Evolutionary conservation across 2,329 filamentous ascomycete genomes (phyloP).

Genomic region (Calonectria ilicicola): DNA sequence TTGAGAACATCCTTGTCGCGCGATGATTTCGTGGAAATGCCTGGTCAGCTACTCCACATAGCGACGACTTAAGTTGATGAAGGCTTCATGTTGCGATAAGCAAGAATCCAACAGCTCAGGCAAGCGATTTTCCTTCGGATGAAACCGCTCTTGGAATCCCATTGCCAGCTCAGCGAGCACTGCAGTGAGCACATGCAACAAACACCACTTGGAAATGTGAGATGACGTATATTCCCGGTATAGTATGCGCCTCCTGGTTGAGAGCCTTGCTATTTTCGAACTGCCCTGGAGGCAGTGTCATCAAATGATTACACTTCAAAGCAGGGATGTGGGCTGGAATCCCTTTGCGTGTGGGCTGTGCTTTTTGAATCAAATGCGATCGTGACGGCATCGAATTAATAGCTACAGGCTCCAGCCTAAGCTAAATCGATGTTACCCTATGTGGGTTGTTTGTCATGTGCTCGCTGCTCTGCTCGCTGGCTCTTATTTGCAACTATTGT

Average conservation of each 20-base stretch:
- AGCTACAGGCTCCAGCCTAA: conserved; percentile 8
- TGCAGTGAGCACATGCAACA: conserved; percentile 61
- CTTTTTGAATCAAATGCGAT: conserved; percentile 20
- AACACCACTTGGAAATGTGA: conserved; percentile 25
- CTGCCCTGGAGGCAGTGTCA: conserved; percentile 4
- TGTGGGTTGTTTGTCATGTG: conserved; percentile 30
- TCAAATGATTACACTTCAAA: not conserved
- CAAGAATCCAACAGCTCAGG: conserved; percentile 33
- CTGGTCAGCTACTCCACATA: conserved; percentile 63
- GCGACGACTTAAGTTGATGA: conserved; percentile 42
- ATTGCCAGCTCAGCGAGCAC: conserved; percentile 56
- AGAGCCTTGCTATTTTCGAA: not conserved
- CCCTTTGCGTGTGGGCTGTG: conserved; percentile 23
- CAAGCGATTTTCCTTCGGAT: conserved; percentile 41
- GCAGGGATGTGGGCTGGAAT: conserved; percentile 16
- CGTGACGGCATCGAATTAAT: conserved; percentile 19
- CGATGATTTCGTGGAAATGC: conserved; percentile 56
- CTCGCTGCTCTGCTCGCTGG: conserved; percentile 48
- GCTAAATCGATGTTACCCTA: conserved; percentile 9
- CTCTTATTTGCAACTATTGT: conserved; percentile 30
- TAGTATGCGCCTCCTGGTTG: conserved; percentile 11
- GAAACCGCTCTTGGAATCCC: conserved; percentile 39
- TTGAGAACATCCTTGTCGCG: conserved; percentile 70
- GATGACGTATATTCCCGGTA: conserved; percentile 9
- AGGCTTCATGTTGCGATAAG: conserved; percentile 38